Conservation (phyloP, 176 grass and related monocot genomes). For the Ensete glaucum region DNA sequence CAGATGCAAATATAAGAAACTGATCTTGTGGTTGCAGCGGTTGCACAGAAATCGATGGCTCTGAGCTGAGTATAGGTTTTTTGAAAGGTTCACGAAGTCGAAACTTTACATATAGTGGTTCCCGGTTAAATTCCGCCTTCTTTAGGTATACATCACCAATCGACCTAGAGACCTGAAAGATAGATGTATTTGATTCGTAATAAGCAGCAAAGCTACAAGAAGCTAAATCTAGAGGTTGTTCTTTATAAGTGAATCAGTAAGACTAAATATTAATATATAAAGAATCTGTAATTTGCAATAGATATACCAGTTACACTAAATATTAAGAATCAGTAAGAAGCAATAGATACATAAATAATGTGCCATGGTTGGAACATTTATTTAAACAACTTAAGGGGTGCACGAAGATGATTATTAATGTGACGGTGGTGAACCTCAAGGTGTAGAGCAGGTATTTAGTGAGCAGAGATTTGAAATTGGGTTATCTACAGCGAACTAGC, state of each 20-base stretch:
- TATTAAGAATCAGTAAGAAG: not conserved
- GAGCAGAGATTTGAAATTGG: too few species aligned
- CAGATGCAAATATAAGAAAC: slow-evolving; percentile 27
- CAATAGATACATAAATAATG: not conserved
- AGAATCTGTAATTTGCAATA: not conserved
- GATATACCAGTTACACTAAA: not conserved
- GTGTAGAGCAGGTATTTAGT: too few species aligned
- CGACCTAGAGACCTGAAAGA: slow-evolving; percentile 19
- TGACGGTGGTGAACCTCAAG: not conserved
- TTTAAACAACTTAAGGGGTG: not conserved
- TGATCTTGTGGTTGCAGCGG: slow-evolving; percentile 21
- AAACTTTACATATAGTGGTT: slow-evolving; percentile 20
- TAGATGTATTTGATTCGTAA: not conserved
- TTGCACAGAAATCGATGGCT: slow-evolving; percentile 19
- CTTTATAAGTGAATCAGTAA: not conserved
- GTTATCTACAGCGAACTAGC: not conserved
- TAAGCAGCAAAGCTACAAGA: not conserved
- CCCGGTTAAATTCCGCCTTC: slow-evolving; percentile 18
- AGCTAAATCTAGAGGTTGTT: not conserved
- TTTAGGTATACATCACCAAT: slow-evolving; percentile 27
- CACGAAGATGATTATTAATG: not conserved
- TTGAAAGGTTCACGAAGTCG: slow-evolving; percentile 21
- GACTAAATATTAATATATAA: not conserved
- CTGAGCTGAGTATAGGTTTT: slow-evolving; percentile 18
- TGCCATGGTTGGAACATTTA: not conserved